Base-by-base conservation (phyloP, 805 yeast species). In the Saturnispora zaruensis region DNA sequence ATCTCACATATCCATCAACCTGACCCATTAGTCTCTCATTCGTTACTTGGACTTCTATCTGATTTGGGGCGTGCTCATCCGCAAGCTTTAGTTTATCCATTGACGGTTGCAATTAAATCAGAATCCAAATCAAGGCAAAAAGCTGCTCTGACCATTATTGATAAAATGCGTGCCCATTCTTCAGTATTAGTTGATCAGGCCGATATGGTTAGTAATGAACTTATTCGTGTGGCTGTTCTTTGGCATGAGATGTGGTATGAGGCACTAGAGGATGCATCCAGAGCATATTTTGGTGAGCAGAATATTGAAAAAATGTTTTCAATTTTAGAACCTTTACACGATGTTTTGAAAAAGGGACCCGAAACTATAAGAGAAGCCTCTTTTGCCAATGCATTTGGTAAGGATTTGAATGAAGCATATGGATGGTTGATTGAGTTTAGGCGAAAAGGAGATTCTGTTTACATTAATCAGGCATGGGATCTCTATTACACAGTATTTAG, bases 171-270 rank as follows among this genome's bases (percentile, higher is more conserved):
- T 56, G 75, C 83, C 3, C 97, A 93, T 58, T 86, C 96, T 41
- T 77, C 97, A 0, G 68, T 72, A 0, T 70, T 93, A 53, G 96
- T 93, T 25, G 89, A 84, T 54, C 98, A 93, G 63, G 90, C 97
- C 0, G 96, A 89, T 57, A 66, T 90, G 49, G 97, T 93, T n/a
- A 86, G 96, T 68, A 82, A 82, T 56, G 99, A 93, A 61, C 76
- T 93, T 50, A 90, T 93, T 54, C 74, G 98, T 56, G 96, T 89
- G 16, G 96, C 98, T 1, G 96, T 91, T 3, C 68, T 93, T 53
- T 90, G 99, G 97, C 96, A 89, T 60, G 99, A 93, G 61, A 84
- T 85, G 63, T 93, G 99, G 99, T 90, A 89, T 58, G 98, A 91
- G 67, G 97, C 96, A 2, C 72, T 93, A 30, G 99, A 93, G 63